Evolutionary conservation across 345 rosid genomes (phyloP).

Genomic region (Psidium friedrichsthalianum): DNA sequence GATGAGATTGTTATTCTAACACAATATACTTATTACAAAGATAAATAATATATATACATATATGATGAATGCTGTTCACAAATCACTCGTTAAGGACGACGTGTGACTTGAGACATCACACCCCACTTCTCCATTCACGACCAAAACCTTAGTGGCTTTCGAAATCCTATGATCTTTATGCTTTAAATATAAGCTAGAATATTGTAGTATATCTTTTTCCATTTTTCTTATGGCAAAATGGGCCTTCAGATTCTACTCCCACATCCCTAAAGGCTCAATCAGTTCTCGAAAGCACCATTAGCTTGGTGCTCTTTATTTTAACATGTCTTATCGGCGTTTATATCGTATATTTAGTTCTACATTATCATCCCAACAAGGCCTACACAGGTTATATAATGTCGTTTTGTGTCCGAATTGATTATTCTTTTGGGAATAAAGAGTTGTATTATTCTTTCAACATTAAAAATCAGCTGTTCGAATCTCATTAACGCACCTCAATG

Average conservation of each 20-base stretch:
- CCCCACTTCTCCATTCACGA: not conserved
- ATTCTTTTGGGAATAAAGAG: not conserved
- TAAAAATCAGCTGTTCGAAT: not conserved
- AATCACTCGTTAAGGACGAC: not conserved
- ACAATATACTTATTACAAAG: too few species aligned
- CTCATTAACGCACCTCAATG: not conserved
- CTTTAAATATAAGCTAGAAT: not conserved
- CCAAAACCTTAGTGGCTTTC: not conserved
- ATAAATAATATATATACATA: too few species aligned
- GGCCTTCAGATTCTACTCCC: not conserved
- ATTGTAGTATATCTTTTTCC: not conserved
- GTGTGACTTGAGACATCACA: not conserved
- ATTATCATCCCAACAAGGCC: not conserved
- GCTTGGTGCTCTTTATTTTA: not conserved
- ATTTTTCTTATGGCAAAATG: not conserved
- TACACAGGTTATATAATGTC: not conserved
- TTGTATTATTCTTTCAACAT: not conserved
- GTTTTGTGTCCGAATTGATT: not conserved
- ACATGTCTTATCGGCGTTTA: not conserved
- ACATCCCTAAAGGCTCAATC: not conserved
- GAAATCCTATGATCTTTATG: not conserved
- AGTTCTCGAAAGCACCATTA: not conserved
- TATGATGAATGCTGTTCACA: too few species aligned
- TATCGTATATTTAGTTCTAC: not conserved
- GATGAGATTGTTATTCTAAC: not conserved